phyloP scores from a whole-genome alignment of 1,284 basidiomycete genomes.

The Melampsora larici-populina region DNA sequence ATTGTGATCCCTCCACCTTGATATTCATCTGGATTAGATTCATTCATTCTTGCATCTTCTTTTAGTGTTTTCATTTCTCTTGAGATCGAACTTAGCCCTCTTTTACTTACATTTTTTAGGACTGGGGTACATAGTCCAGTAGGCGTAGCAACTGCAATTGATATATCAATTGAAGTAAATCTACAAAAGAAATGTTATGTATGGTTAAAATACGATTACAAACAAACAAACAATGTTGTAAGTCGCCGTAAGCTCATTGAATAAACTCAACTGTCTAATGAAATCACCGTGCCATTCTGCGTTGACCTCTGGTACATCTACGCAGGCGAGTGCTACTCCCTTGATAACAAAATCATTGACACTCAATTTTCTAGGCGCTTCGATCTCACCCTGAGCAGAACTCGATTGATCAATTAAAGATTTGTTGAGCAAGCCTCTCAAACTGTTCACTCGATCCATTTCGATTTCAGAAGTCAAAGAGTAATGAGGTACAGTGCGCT shows the following conservation, averaged over 20 bases:
- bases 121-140: constrained; percentile 97
- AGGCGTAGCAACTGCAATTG: constrained; percentile 92
- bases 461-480: constrained; percentile 92
- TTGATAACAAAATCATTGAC: constrained; percentile 99
- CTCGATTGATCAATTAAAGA: constrained; percentile 60
- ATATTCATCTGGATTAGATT: constrained; percentile 91
- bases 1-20: constrained; percentile 98
- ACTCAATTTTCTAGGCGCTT: constrained; percentile 72
- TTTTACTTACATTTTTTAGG: constrained; percentile 83
- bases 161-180: constrained; percentile 95
- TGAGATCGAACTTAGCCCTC: constrained; percentile 89
- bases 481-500: constrained; percentile 93
- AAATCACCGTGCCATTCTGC: constrained; percentile 95
- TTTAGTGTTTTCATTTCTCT: constrained; percentile 87
- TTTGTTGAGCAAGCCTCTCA: constrained; percentile 90
- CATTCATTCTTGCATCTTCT: constrained; percentile 91
- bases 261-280: constrained; percentile 75
- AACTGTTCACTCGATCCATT: constrained; percentile 93
- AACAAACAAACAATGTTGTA: not conserved
- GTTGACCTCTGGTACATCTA: constrained; percentile 96
- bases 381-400: constrained; percentile 61
- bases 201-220: not conserved
- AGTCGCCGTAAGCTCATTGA: not conserved
- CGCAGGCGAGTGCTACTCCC: constrained; percentile 81
- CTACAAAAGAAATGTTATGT: constrained; percentile 56